Conservation (phyloP, 768 basidiomycete species). For the Vararia minispora region DNA sequence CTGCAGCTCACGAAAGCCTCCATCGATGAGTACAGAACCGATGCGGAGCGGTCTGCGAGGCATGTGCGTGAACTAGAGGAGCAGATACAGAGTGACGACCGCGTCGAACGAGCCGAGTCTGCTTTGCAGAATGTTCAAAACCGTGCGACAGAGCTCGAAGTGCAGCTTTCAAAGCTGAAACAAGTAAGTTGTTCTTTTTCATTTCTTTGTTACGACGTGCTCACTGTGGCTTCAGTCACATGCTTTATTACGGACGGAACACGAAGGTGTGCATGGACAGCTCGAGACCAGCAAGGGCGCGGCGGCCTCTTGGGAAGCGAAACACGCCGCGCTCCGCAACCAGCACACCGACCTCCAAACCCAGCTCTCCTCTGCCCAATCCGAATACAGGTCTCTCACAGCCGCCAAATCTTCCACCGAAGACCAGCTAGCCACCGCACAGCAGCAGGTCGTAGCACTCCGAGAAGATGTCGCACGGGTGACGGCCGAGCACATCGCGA, state of each 20-base stretch:
- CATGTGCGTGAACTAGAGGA: slow-evolving; percentile 66
- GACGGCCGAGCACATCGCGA: slow-evolving; percentile 38
- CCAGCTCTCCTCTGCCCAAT: slow-evolving; percentile 32
- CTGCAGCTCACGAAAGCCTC: slow-evolving; percentile 51
- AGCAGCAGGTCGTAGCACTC: slow-evolving; percentile 37
- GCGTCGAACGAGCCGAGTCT: slow-evolving; percentile 59
- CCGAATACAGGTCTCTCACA: slow-evolving; percentile 35
- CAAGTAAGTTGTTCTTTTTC: slow-evolving; percentile 41
- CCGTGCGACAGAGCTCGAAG: slow-evolving; percentile 74
- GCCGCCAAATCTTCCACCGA: slow-evolving; percentile 42
- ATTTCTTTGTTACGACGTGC: neutral
- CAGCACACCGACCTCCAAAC: slow-evolving; percentile 28
- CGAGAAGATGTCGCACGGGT: slow-evolving; percentile 50
- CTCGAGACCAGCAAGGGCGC: slow-evolving; percentile 29
- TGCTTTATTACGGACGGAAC: slow-evolving; percentile 46
- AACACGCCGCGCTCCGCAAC: slow-evolving; percentile 36
- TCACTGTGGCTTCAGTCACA: slow-evolving; percentile 35
- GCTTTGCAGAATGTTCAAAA: slow-evolving; percentile 73
- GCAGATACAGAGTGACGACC: slow-evolving; percentile 75
- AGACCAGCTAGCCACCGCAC: slow-evolving; percentile 32
- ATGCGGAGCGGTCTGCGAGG: slow-evolving; percentile 43
- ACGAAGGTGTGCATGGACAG: slow-evolving; percentile 41
- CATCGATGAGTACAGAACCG: slow-evolving; percentile 38
- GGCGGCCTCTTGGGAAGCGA: slow-evolving; percentile 37
- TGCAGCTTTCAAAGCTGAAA: slow-evolving; percentile 67